Conservation (phyloP, 1,139 yeast species). For the Saccharomyces hybrid region DNA sequence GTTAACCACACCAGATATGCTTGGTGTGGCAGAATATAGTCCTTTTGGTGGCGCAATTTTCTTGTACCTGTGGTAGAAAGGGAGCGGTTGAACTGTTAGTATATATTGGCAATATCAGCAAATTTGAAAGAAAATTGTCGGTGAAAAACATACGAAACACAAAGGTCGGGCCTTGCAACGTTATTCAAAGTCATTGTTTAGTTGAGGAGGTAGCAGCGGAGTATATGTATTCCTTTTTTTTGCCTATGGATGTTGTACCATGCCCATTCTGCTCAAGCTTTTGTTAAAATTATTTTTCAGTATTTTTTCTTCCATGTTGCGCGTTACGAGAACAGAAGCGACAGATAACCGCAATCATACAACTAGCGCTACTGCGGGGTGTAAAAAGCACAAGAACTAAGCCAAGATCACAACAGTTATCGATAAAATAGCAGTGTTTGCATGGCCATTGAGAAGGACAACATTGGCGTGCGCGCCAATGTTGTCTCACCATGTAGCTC, state of each 20-base stretch:
- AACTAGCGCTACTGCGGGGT: not conserved
- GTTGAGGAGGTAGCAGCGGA: not conserved
- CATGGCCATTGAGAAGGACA: not conserved
- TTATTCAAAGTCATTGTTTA: slow-evolving; percentile 21
- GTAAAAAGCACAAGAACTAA: not conserved
- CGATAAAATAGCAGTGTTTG: not conserved
- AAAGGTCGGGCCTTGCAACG: slow-evolving; percentile 33
- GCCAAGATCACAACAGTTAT: not conserved
- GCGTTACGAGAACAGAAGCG: not conserved
- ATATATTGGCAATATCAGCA: not conserved
- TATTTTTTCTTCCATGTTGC: not conserved
- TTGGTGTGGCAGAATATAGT: slow-evolving; percentile 37
- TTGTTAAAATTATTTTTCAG: not conserved
- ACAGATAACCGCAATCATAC: not conserved
- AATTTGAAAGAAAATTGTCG: not conserved
- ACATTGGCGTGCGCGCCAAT: not conserved
- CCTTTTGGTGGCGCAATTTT: slow-evolving; percentile 42
- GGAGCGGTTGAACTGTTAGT: slow-evolving; percentile 3
- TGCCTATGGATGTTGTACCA: not conserved
- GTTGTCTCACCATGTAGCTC: not conserved
- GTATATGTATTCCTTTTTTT: not conserved
- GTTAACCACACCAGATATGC: slow-evolving; percentile 34
- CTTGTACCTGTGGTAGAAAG: slow-evolving; percentile 11
- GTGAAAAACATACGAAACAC: slow-evolving; percentile 34
- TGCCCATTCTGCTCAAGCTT: not conserved